Conservation (phyloP, 495 filamentous ascomycete genomes). For the Aspergillus ostianus region DNA sequence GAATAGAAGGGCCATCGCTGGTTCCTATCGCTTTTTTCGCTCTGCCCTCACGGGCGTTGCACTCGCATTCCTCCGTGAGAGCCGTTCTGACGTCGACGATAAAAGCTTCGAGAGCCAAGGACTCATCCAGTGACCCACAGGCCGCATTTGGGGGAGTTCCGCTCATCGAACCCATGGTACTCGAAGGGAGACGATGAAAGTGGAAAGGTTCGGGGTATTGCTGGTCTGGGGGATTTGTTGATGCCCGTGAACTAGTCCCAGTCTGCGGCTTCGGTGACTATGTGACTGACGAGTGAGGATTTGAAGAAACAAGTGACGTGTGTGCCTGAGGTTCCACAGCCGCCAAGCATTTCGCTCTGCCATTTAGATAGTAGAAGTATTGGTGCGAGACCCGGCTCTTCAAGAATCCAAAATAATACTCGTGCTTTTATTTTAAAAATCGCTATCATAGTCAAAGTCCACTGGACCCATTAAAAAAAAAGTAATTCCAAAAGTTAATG, state of each 20-base stretch:
- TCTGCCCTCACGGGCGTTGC: conserved; percentile 8
- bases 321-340: no score
- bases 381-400: no score
- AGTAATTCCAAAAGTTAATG: background rate
- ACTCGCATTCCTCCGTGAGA: conserved; percentile 10
- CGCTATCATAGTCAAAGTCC: conserved; percentile 4
- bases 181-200: no score
- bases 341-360: background rate
- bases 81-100: conserved; percentile 20
- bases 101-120: conserved; percentile 7
- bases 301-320: no score
- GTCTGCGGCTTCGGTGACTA: no score
- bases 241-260: no score
- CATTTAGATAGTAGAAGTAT: background rate
- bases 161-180: no score
- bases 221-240: no score
- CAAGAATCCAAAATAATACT: background rate
- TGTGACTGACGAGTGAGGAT: no score
- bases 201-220: no score
- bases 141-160: no score
- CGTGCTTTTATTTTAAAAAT: conserved; percentile 8
- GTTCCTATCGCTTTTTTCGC: background rate
- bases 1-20: background rate
- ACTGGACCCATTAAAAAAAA: conserved; percentile 1
- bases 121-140: conserved; percentile 1